These are phyloP conservation scores for Zygosaccharomyces bailii DNA, from an alignment of 805 yeast genomes.

Conservation along the genomic window DNA sequence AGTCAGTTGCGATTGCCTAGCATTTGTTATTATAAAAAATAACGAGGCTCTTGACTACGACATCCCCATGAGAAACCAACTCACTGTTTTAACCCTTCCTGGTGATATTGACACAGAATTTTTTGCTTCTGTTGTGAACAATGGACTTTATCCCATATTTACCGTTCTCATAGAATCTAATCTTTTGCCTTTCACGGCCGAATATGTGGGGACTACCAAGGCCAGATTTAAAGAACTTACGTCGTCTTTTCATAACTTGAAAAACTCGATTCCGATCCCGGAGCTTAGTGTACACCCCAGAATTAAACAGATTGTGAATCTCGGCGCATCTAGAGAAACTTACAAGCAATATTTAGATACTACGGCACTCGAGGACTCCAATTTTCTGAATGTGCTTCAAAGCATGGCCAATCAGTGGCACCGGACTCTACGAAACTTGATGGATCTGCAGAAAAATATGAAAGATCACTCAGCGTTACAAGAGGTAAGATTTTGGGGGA, in stretches of 20 bases:
- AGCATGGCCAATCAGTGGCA: constrained; percentile 71
- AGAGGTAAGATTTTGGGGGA: constrained; percentile 76
- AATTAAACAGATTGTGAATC: constrained; percentile 41
- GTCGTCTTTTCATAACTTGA: constrained; percentile 60
- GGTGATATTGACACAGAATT: constrained; percentile 40
- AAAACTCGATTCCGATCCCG: constrained; percentile 66
- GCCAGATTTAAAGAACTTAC: constrained; percentile 68
- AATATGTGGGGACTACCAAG: constrained; percentile 46
- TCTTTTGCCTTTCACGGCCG: constrained; percentile 23
- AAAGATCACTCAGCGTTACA: constrained; percentile 54
- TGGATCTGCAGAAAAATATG: constrained; percentile 42
- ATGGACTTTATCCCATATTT: constrained; percentile 69
- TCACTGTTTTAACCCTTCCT: constrained; percentile 39
- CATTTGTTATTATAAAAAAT: constrained; percentile 44
- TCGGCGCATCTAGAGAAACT: constrained; percentile 32
- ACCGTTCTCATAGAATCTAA: constrained; percentile 40
- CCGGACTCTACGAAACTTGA: constrained; percentile 53
- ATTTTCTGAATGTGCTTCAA: constrained; percentile 66
- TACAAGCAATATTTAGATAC: constrained; percentile 35
- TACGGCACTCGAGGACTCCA: constrained; percentile 45
- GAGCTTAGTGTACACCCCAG: constrained; percentile 56
- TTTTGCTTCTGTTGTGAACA: constrained; percentile 54
- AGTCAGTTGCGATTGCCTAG: constrained; percentile 18
- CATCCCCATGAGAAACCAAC: constrained; percentile 32
- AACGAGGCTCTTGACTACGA: constrained; percentile 33